Evolutionary conservation across 2,329 filamentous ascomycete species (phyloP).

Genomic region (Xylaria sp.): DNA sequence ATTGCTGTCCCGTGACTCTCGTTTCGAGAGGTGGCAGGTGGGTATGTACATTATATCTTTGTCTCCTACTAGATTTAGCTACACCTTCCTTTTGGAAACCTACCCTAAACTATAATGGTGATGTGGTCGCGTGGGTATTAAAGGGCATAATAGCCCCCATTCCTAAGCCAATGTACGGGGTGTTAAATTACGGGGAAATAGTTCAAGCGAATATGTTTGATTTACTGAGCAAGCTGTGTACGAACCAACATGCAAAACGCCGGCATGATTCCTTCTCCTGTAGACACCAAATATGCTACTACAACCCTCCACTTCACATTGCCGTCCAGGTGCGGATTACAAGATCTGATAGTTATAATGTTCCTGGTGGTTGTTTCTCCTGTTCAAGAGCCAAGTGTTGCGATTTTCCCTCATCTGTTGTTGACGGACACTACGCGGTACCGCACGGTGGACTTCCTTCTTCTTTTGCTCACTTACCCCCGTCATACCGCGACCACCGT

Average conservation of each 20-base stretch:
- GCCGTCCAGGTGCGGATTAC: slow-evolving; percentile 27
- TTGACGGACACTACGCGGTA: slow-evolving; percentile 75
- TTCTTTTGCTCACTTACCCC: slow-evolving; percentile 82
- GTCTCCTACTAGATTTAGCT: too few relatives aligned
- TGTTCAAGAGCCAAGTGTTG: slow-evolving; percentile 77
- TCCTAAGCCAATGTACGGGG: background rate
- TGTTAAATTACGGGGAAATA: background rate
- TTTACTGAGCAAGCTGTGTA: slow-evolving; percentile 19
- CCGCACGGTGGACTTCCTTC: slow-evolving; percentile 71
- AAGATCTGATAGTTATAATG: slow-evolving; percentile 64
- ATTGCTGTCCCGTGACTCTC: too few relatives aligned
- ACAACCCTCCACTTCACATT: background rate
- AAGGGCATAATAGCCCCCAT: background rate
- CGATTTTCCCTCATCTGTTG: slow-evolving; percentile 70
- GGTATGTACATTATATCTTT: too few relatives aligned
- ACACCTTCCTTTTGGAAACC: too few relatives aligned
- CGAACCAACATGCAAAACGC: background rate
- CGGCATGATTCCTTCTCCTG: slow-evolving; percentile 10
- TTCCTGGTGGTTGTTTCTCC: slow-evolving; percentile 78
- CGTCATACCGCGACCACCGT: slow-evolving; percentile 80
- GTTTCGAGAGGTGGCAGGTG: too few relatives aligned
- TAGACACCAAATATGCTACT: slow-evolving; percentile 1
- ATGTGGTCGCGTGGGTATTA: background rate
- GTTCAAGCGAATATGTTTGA: slow-evolving; percentile 5
- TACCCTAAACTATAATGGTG: too few relatives aligned